Conservation (phyloP, 1,139 yeast genomes). For the Yamadazyma membranifaciens region DNA sequence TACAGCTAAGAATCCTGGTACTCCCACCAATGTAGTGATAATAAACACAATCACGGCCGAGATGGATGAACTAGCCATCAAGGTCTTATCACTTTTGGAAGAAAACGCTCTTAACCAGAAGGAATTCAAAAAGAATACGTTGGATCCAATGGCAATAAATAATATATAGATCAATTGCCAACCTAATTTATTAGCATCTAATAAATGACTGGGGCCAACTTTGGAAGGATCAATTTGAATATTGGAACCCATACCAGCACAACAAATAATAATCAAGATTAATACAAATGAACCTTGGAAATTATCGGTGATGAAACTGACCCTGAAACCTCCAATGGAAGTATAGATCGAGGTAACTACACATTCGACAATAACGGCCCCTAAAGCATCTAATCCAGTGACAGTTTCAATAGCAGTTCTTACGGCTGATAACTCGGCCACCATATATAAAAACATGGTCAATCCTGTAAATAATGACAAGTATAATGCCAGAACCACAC, state of each 20-base stretch:
- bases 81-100: constrained; percentile 71
- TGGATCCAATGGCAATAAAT: constrained; percentile 82
- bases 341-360: constrained; percentile 87
- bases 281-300: constrained; percentile 79
- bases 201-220: constrained; percentile 63
- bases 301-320: constrained; percentile 85
- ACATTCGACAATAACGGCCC: constrained; percentile 84
- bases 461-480: constrained; percentile 79
- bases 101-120: constrained; percentile 96
- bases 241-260: constrained; percentile 78
- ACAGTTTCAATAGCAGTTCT: constrained; percentile 72
- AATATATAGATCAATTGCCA: constrained; percentile 88
- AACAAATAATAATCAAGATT: constrained; percentile 64
- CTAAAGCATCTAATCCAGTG: constrained; percentile 77
- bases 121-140: constrained; percentile 87
- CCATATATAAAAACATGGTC: constrained; percentile 85
- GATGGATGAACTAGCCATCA: constrained; percentile 69
- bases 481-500: constrained; percentile 68
- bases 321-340: constrained; percentile 84
- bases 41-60: constrained; percentile 68
- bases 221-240: constrained; percentile 63
- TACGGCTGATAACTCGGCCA: constrained; percentile 81
- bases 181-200: constrained; percentile 68
- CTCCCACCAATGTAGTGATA: constrained; percentile 71
- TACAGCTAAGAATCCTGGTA: constrained; percentile 83